Conservation (phyloP, 2,329 filamentous ascomycete genomes). For the Fusarium circinatum region DNA sequence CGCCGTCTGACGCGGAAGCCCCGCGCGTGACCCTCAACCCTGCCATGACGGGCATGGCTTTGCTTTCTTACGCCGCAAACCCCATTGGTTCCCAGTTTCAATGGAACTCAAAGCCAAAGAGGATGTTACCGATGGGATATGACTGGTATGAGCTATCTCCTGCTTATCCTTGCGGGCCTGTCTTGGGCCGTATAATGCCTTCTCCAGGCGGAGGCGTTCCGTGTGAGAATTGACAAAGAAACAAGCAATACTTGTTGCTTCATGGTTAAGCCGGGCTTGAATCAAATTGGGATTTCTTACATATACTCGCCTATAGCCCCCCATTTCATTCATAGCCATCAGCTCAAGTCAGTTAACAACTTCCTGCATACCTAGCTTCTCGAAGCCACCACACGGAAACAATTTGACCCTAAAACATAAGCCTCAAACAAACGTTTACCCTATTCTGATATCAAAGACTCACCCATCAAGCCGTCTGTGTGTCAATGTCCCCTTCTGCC, state of each 20-base stretch:
- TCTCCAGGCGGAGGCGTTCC: constrained; percentile 43
- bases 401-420: constrained; percentile 18
- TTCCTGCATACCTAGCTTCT: constrained; percentile 23
- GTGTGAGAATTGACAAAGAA: constrained; percentile 33
- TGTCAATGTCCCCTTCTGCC: constrained; percentile 68
- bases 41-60: constrained; percentile 35
- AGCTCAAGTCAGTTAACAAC: constrained; percentile 10
- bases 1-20: constrained; percentile 39
- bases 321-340: constrained; percentile 7
- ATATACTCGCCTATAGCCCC: constrained; percentile 31
- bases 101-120: constrained; percentile 17
- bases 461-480: constrained; percentile 31
- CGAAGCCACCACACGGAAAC: constrained; percentile 16
- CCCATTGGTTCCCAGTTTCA: constrained; percentile 31
- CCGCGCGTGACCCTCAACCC: constrained; percentile 39
- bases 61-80: constrained; percentile 36
- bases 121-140: constrained; percentile 30
- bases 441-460: constrained; percentile 20
- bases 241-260: constrained; percentile 19
- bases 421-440: constrained; percentile 5
- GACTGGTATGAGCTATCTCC: constrained; percentile 5
- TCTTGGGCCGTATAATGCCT: constrained; percentile 43
- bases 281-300: constrained; percentile 36
- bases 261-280: constrained; percentile 37
- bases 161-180: constrained; percentile 23